phyloP scores from a whole-genome alignment of 2,329 filamentous ascomycete genomes.

The Diaporthe eres region DNA sequence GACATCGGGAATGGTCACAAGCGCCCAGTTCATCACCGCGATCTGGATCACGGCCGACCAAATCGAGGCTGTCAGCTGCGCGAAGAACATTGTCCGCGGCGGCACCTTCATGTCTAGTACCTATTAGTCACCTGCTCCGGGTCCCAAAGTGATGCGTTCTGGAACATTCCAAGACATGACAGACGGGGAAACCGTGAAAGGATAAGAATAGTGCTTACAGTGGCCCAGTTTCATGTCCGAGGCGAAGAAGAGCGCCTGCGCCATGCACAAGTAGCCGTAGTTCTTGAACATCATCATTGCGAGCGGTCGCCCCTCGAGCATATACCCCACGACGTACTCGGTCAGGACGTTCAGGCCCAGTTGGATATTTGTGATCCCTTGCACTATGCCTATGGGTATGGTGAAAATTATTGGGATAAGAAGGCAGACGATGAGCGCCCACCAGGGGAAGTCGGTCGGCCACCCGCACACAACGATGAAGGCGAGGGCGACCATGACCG shows the following conservation, averaged over 20 bases:
- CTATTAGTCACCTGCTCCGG: no score
- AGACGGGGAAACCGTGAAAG: no score
- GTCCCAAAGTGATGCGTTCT: no score
- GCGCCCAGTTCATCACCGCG: constrained; percentile 75
- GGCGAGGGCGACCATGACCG: constrained; percentile 67
- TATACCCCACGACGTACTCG: constrained; percentile 81
- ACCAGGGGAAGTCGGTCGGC: constrained; percentile 70
- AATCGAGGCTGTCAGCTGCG: constrained; percentile 70
- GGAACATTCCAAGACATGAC: no score
- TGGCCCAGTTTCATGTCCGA: constrained; percentile 78
- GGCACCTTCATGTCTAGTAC: constrained; percentile 71
- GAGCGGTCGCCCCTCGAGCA: constrained; percentile 78
- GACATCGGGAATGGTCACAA: constrained; percentile 73
- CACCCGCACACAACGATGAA: constrained; percentile 69
- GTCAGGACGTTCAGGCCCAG: constrained; percentile 79
- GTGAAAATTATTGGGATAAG: constrained; percentile 71
- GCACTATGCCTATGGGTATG: constrained; percentile 73
- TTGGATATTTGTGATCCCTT: constrained; percentile 73
- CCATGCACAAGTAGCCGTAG: constrained; percentile 79
- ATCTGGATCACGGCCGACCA: constrained; percentile 76
- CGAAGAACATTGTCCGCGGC: constrained; percentile 73
- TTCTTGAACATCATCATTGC: constrained; percentile 87
- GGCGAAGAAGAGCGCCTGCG: constrained; percentile 74
- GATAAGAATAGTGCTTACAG: constrained; percentile 49
- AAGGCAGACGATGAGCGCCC: constrained; percentile 71